Base-by-base conservation (phyloP, 371 early-diverging fungal genomes). In the Sporodiniella umbellata region DNA sequence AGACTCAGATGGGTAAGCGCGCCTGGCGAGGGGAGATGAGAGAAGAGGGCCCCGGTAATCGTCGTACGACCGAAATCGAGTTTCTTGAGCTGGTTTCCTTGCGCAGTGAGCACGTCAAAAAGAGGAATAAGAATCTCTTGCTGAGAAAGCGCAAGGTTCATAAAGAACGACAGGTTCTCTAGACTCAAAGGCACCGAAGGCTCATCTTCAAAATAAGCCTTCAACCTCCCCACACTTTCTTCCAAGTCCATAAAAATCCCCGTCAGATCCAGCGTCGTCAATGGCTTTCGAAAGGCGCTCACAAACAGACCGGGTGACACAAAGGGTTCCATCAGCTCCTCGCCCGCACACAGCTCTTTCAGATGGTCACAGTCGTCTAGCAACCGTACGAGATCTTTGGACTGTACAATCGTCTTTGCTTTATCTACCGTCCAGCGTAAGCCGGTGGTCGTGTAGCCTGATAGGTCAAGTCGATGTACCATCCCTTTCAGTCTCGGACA, bases 21-120 rank as follows among this genome's bases (percentile, higher is more conserved):
- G 6, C 37, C 17, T 21, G 31, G 35, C 22, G 58, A 51, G 0
- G 51, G 25, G 4, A 72, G 44, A 37, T 66, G 49, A 1, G 26
- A 15, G 18, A 72, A 64, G 1, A 69, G 33, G 0, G 51, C 38
- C 21, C 54, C 60, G 18, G 62, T 69, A 14, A 69, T 53, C 21
- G 59, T 63, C 47, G 73, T 72, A 25, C 64, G 52, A 2, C 60
- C 64, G 10, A 72, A 40, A 40, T 72, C 73, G 3, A 72, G 44
- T 2, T 51, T 53, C 8, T 42, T 57, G 1, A 72, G 33, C 0
- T 42, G 15, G 7, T 63, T 56, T 4, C 53, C 58, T 14, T 42
- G 42, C 0, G 39, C 14, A 0, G 40, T 19, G 2, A 72, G 33
- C 19, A 47, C 56, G 11, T 65, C 43, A 30, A 72, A 66, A n/a